Conservation (phyloP, 768 basidiomycete genomes). For the Amanita polypyramis region DNA sequence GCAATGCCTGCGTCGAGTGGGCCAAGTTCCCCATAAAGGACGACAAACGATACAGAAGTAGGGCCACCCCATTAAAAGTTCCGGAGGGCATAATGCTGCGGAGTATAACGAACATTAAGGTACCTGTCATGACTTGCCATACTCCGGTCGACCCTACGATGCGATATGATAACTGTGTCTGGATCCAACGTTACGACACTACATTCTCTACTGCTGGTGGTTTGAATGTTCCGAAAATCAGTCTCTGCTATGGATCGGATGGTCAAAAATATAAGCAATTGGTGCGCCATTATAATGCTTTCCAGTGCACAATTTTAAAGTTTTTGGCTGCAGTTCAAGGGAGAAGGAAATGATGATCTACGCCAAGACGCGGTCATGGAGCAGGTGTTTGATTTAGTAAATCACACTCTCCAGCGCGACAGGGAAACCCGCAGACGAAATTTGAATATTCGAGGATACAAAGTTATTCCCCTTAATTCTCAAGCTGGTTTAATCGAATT, state of each 20-base stretch:
- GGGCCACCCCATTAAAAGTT: slow-evolving; percentile 21
- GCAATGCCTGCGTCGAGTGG: slow-evolving; percentile 63
- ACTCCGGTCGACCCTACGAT: slow-evolving; percentile 61
- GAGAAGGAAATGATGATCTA: slow-evolving; percentile 81
- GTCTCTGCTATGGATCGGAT: slow-evolving; percentile 53
- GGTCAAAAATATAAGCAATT: slow-evolving; percentile 67
- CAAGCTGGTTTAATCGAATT: slow-evolving; percentile 87
- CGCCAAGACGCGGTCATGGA: slow-evolving; percentile 99
- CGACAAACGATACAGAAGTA: slow-evolving; percentile 12
- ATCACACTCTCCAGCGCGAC: slow-evolving; percentile 64
- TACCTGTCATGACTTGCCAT: slow-evolving; percentile 78
- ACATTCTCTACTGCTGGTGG: slow-evolving; percentile 67
- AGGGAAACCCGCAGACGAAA: slow-evolving; percentile 64
- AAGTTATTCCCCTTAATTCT: slow-evolving; percentile 73
- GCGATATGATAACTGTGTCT: slow-evolving; percentile 60
- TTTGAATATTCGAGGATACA: slow-evolving; percentile 75
- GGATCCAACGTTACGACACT: slow-evolving; percentile 51
- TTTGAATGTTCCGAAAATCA: slow-evolving; percentile 74
- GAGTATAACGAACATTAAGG: slow-evolving; percentile 40
- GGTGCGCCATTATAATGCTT: slow-evolving; percentile 32
- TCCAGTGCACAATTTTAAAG: background rate
- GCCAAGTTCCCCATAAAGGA: slow-evolving; percentile 48
- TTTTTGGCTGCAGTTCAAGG: slow-evolving; percentile 63
- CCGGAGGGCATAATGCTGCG: slow-evolving; percentile 36
- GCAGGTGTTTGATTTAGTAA: slow-evolving; percentile 89